Evolutionary conservation across 192 early-diverging fungal species (phyloP).

Genomic region (Linnemannia hyalina): DNA sequence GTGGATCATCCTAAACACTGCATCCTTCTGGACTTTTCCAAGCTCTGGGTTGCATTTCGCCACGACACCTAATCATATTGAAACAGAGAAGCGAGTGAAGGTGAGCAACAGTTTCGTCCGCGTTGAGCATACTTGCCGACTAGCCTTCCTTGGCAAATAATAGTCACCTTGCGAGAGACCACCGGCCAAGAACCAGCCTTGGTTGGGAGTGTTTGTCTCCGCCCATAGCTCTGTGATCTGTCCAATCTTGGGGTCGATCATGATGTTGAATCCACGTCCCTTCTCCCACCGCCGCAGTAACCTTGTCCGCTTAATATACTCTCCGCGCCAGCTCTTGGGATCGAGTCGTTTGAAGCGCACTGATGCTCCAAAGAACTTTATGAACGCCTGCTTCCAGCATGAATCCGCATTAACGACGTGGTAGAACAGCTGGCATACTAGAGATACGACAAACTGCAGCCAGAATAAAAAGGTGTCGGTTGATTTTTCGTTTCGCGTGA

Average conservation of each 20-base stretch:
- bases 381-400: slow-evolving; percentile 51
- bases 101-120: background rate
- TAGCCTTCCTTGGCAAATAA: background rate
- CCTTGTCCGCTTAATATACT: slow-evolving; percentile 51
- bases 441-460: slow-evolving; percentile 25
- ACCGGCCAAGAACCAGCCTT: slow-evolving; percentile 63
- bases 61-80: slow-evolving; percentile 59
- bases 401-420: slow-evolving; percentile 52
- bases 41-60: slow-evolving; percentile 68
- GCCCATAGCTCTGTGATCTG: slow-evolving; percentile 62
- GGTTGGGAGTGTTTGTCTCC: slow-evolving; percentile 50
- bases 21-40: slow-evolving; percentile 72
- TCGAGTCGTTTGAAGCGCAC: slow-evolving; percentile 50
- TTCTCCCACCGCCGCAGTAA: slow-evolving; percentile 59
- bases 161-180: slow-evolving; percentile 62
- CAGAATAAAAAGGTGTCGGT: background rate
- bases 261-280: slow-evolving; percentile 58
- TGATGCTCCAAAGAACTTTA: slow-evolving; percentile 47
- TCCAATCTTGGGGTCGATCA: slow-evolving; percentile 72
- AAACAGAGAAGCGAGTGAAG: background rate
- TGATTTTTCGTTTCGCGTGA: background rate
- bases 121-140: background rate
- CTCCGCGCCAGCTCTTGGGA: slow-evolving; percentile 51
- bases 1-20: slow-evolving; percentile 63
- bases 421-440: slow-evolving; percentile 42